phyloP scores from a whole-genome alignment of 2,329 filamentous ascomycete genomes.

The Xylaria arbuscula region DNA sequence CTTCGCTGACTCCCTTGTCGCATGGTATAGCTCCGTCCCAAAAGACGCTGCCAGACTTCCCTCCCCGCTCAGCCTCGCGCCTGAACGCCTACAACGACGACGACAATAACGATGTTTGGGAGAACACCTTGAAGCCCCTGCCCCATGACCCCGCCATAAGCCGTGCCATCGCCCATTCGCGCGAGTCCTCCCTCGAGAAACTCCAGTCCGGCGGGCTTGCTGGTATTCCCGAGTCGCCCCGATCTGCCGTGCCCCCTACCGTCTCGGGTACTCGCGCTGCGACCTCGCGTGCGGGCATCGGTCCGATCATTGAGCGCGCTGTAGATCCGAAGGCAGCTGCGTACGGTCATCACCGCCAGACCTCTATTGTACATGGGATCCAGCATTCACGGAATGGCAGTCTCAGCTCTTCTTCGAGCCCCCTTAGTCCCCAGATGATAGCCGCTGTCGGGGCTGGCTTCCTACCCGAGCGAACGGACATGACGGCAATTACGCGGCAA shows the following conservation, averaged over 20 bases:
- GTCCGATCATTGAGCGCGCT: slow-evolving; percentile 61
- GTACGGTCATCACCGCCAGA: slow-evolving; percentile 93
- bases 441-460: slow-evolving; percentile 71
- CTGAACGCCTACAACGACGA: slow-evolving; percentile 64
- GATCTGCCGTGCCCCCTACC: slow-evolving; percentile 45
- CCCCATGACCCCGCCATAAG: slow-evolving; percentile 53
- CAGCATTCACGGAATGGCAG: slow-evolving; percentile 94
- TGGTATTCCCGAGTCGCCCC: slow-evolving; percentile 50
- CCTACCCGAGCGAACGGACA: slow-evolving; percentile 63
- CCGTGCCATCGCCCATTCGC: slow-evolving; percentile 63
- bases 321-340: slow-evolving; percentile 65
- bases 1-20: slow-evolving; percentile 46
- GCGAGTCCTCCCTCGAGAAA: slow-evolving; percentile 70
- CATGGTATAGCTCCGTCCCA: slow-evolving; percentile 64
- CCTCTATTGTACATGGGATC: slow-evolving; percentile 95
- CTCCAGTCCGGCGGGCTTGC: slow-evolving; percentile 52
- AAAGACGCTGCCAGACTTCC: slow-evolving; percentile 65
- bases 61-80: slow-evolving; percentile 62
- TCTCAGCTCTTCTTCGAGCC: slow-evolving; percentile 82
- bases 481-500: slow-evolving; percentile 59
- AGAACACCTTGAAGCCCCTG: slow-evolving; percentile 62
- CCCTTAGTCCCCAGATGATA: slow-evolving; percentile 88
- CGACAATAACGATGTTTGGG: slow-evolving; percentile 60
- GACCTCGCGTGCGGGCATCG: slow-evolving; percentile 56
- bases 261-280: slow-evolving; percentile 57